Evolutionary conservation across 805 yeast species (phyloP).

Genomic region (Zygosaccharomyces bisporus): DNA sequence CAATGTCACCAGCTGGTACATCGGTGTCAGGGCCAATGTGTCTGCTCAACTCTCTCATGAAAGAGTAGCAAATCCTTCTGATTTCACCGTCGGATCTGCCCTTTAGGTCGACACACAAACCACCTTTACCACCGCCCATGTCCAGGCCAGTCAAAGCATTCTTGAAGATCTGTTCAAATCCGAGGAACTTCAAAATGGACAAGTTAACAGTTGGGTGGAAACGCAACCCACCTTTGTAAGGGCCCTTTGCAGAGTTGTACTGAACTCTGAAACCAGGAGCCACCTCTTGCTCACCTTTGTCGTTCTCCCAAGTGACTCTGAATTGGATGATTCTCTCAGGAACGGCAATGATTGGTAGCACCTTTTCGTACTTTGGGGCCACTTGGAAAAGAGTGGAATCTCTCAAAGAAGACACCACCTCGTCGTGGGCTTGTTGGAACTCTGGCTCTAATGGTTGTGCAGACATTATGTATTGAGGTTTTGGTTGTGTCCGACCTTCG

Average conservation of each 20-base stretch:
- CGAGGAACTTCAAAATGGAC: slow-evolving; percentile 91
- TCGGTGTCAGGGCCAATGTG: slow-evolving; percentile 97
- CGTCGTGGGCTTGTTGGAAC: slow-evolving; percentile 97
- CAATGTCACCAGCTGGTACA: slow-evolving; percentile 99
- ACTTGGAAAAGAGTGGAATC: slow-evolving; percentile 86
- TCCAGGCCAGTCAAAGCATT: slow-evolving; percentile 94
- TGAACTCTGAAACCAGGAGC: slow-evolving; percentile 98
- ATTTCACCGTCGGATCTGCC: slow-evolving; percentile 90
- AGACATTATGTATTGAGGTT: slow-evolving; percentile 9
- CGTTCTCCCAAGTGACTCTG: slow-evolving; percentile 98
- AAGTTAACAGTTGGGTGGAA: slow-evolving; percentile 96
- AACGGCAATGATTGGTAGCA: slow-evolving; percentile 82
- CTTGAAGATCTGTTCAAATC: slow-evolving; percentile 98
- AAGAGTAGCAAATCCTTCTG: slow-evolving; percentile 93
- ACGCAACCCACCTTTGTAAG: slow-evolving; percentile 98
- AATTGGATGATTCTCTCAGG: slow-evolving; percentile 97
- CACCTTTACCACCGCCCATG: slow-evolving; percentile 99
- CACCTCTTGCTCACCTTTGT: slow-evolving; percentile 83
- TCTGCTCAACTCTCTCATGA: slow-evolving; percentile 93
- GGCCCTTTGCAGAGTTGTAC: slow-evolving; percentile 97
- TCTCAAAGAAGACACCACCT: slow-evolving; percentile 80
- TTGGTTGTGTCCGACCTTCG: background rate
- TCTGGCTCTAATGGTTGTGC: slow-evolving; percentile 68
- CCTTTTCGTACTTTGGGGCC: slow-evolving; percentile 86
- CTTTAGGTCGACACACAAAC: slow-evolving; percentile 96